Evolutionary conservation across 2,329 filamentous ascomycete genomes (phyloP).

Genomic region (Didymella exigua): DNA sequence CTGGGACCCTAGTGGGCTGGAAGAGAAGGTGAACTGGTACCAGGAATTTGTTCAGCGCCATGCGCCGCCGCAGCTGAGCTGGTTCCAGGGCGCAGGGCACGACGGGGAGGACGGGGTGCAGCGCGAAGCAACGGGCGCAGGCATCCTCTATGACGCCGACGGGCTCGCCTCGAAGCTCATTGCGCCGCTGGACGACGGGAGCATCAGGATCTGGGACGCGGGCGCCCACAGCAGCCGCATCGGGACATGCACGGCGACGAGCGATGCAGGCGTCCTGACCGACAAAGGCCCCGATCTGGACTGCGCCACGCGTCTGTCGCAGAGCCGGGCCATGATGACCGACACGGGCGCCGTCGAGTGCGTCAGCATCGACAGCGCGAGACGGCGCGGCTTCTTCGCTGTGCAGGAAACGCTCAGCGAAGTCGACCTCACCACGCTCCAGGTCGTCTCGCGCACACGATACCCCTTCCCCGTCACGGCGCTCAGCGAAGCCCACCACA

Average conservation of each 20-base stretch:
- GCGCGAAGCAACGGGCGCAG: constrained; percentile 75
- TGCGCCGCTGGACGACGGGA: constrained; percentile 83
- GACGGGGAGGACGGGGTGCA: constrained; percentile 50
- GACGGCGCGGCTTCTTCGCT: constrained; percentile 76
- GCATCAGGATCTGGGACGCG: constrained; percentile 81
- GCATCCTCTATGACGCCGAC: constrained; percentile 63
- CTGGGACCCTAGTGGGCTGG: constrained; percentile 80
- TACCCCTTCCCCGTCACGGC: constrained; percentile 86
- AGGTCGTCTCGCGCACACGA: constrained; percentile 69
- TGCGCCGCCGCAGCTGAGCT: constrained; percentile 73
- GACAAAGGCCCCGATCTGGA: constrained; percentile 54
- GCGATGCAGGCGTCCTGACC: constrained; percentile 70
- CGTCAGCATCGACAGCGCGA: constrained; percentile 75
- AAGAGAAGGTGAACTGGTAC: constrained; percentile 81
- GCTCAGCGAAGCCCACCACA: constrained; percentile 70
- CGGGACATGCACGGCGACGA: constrained; percentile 70
- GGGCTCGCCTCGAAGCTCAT: constrained; percentile 66
- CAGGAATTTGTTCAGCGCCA: constrained; percentile 85
- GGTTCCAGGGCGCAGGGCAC: constrained; percentile 69
- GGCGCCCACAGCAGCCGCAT: constrained; percentile 59
- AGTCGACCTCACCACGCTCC: constrained; percentile 76
- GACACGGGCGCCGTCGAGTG: constrained; percentile 77
- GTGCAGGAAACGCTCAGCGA: constrained; percentile 79
- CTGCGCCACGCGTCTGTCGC: constrained; percentile 51
- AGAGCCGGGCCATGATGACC: constrained; percentile 65